Percentiles rank a stretch among this genome's conserved stretches.
Evolutionary conservation across 2,329 filamentous ascomycete species (phyloP).

Genomic region (Immersiporthe knoxdaviesiana): DNA sequence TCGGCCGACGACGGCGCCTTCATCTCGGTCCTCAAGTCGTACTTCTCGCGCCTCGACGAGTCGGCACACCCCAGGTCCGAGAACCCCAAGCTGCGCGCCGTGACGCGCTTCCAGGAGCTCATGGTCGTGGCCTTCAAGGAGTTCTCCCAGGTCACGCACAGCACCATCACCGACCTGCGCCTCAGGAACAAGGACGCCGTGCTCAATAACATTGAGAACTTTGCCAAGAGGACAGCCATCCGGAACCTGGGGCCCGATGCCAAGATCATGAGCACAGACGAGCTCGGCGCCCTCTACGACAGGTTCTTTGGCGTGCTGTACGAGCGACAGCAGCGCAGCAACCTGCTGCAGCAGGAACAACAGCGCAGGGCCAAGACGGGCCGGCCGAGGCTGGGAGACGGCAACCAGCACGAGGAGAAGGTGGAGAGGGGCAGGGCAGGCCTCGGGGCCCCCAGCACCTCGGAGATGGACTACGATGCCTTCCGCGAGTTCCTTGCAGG

Average conservation of each 20-base stretch:
- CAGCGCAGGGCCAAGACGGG: slow-evolving; percentile 66
- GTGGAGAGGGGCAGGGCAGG: slow-evolving; percentile 86
- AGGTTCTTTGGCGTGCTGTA: slow-evolving; percentile 92
- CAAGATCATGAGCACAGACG: slow-evolving; percentile 83
- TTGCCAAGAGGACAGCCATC: slow-evolving; percentile 95
- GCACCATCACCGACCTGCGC: slow-evolving; percentile 85
- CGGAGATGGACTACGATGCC: slow-evolving; percentile 94
- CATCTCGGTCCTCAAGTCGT: slow-evolving; percentile 92
- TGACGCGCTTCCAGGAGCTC: slow-evolving; percentile 94
- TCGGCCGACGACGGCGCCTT: slow-evolving; percentile 94
- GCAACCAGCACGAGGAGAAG: slow-evolving; percentile 49
- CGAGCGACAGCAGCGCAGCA: slow-evolving; percentile 82
- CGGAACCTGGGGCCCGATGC: slow-evolving; percentile 94
- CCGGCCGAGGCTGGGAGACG: slow-evolving; percentile 40
- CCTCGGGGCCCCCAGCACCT: slow-evolving; percentile 78
- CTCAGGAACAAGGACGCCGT: slow-evolving; percentile 94
- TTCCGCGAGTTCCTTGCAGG: slow-evolving; percentile 92
- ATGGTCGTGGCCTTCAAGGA: slow-evolving; percentile 99
- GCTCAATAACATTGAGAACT: slow-evolving; percentile 93
- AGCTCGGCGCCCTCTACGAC: slow-evolving; percentile 90
- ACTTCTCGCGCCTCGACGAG: slow-evolving; percentile 91
- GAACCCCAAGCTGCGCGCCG: slow-evolving; percentile 89
- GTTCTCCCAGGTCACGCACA: slow-evolving; percentile 93
- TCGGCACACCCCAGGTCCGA: slow-evolving; percentile 95
- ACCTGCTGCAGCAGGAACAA: slow-evolving; percentile 76